These are phyloP conservation scores for Talaromyces nanjingensis DNA, from an alignment of 495 filamentous ascomycete species.

Conservation along the genomic window DNA sequence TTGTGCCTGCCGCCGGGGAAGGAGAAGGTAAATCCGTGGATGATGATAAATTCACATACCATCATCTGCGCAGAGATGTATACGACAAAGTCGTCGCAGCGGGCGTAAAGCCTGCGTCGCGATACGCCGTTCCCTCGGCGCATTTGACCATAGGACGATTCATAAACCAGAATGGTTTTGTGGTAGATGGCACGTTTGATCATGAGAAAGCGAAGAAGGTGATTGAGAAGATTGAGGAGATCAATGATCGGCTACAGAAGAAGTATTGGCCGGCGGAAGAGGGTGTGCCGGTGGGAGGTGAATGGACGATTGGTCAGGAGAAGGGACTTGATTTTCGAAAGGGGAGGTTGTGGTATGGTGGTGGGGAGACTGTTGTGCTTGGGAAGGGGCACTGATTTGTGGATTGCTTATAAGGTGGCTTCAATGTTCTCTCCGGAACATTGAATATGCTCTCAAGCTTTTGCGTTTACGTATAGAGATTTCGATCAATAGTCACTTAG, in stretches of 20 bases:
- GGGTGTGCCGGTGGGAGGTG: constrained; percentile 37
- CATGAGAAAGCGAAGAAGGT: constrained; percentile 47
- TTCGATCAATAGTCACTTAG: background rate
- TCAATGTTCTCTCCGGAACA: no score
- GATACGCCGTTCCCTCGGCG: constrained; percentile 81
- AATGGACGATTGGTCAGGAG: constrained; percentile 75
- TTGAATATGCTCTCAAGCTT: no score
- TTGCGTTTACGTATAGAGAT: no score
- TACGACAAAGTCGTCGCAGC: constrained; percentile 49
- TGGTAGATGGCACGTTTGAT: constrained; percentile 18
- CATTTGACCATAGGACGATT: constrained; percentile 86
- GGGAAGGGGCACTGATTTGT: constrained; percentile 44
- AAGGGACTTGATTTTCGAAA: constrained; percentile 61
- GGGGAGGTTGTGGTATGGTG: constrained; percentile 80
- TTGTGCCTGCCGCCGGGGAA: constrained; percentile 67
- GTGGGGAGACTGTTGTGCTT: constrained; percentile 52
- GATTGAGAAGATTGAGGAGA: constrained; percentile 60
- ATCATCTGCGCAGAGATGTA: constrained; percentile 79
- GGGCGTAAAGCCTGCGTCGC: constrained; percentile 56
- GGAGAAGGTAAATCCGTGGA: constrained; percentile 16
- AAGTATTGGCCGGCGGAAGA: constrained; percentile 57
- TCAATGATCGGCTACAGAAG: constrained; percentile 63
- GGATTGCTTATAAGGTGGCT: no score
- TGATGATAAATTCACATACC: constrained; percentile 70
- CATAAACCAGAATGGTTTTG: constrained; percentile 46